Base-by-base conservation (phyloP, 176 grass and related monocot genomes). In the Rhipidocladum racemiflorum region DNA sequence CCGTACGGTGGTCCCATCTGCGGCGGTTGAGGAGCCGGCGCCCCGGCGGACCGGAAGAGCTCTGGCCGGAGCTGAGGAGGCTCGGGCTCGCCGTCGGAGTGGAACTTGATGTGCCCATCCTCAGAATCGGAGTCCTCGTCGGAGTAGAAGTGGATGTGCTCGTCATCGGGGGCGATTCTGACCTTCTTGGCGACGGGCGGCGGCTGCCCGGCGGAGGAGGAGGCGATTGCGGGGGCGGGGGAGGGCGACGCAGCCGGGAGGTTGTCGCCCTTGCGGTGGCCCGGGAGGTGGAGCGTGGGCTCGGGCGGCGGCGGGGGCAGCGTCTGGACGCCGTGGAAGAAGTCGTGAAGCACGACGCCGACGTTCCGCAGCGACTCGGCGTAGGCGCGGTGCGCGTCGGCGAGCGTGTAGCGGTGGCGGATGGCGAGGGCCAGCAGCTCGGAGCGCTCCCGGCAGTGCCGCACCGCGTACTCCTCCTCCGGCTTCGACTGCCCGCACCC, bases 311-410 rank as follows among this genome's bases (percentile, higher is more conserved):
- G 72, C 16, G 84, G 85, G 5, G 84, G 92, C 32, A 85, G 76
- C 38, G 83, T 27, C 69, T 71, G 83, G 36, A 86, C 87, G 59
- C 82, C 85, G 56, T 24, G 70, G 30, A 99, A 80, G 77, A 99
- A 95, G 2, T 70, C 74, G 61, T 88, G 89, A 16, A 99, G 91
- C 23, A 68, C 62, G 21, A 27, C 44, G 34, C 93, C 91, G 57
- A 99, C 90, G 8, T 18, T 57, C 38, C 61, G 21, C 39, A 99
- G 80, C 1, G 97, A 92, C 25, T 76, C 79, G 17, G 87, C 76
- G 85, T 99, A 99, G 43, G 89, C 91, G 7, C 68, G 86, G 83
- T 99, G 97, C 21, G 97, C 87, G 81, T 99, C 91, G 56, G 97
- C 97, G 80, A 99, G 89, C 65, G 49, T 71, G 79, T 95, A 99